Evolutionary conservation across 2,329 filamentous ascomycete genomes (phyloP).

Genomic region (Claviceps arundinis): DNA sequence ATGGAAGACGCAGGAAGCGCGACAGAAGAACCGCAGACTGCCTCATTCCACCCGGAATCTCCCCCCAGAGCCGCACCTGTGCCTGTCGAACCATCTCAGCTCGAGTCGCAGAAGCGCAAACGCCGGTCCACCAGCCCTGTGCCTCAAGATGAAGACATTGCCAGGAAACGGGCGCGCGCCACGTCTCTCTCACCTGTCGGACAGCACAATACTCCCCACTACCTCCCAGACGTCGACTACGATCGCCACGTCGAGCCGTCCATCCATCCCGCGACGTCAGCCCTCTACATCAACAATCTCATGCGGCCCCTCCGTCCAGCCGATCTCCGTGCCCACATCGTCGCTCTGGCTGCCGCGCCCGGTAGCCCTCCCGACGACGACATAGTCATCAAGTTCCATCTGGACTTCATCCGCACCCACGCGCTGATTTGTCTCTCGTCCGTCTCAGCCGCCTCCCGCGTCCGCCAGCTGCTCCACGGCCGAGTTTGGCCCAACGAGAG

Average conservation of each 20-base stretch:
- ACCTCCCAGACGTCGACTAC: constrained; percentile 17
- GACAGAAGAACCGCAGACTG: background rate
- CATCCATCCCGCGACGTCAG: constrained; percentile 57
- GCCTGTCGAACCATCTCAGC: constrained; percentile 4
- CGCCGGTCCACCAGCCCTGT: constrained; percentile 51
- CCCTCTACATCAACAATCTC: constrained; percentile 80
- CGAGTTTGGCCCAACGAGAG: constrained; percentile 78
- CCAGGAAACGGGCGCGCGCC: constrained; percentile 41
- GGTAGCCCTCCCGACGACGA: constrained; percentile 36
- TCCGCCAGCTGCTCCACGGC: constrained; percentile 63
- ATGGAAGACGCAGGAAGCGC: background rate
- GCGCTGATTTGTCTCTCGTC: constrained; percentile 65
- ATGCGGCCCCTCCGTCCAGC: constrained; percentile 70
- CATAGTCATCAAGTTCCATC: constrained; percentile 52
- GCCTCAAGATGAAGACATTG: constrained; percentile 35
- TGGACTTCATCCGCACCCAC: constrained; percentile 80
- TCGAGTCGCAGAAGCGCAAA: constrained; percentile 50
- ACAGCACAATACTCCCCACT: background rate
- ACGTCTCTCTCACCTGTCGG: background rate
- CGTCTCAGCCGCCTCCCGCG: constrained; percentile 58
- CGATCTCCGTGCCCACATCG: constrained; percentile 55
- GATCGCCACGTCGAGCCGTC: constrained; percentile 37
- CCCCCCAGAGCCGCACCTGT: background rate
- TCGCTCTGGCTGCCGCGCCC: constrained; percentile 51
- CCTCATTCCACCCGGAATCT: background rate